Conservation (phyloP, 2,329 filamentous ascomycete species). For the Alternaria sp. region DNA sequence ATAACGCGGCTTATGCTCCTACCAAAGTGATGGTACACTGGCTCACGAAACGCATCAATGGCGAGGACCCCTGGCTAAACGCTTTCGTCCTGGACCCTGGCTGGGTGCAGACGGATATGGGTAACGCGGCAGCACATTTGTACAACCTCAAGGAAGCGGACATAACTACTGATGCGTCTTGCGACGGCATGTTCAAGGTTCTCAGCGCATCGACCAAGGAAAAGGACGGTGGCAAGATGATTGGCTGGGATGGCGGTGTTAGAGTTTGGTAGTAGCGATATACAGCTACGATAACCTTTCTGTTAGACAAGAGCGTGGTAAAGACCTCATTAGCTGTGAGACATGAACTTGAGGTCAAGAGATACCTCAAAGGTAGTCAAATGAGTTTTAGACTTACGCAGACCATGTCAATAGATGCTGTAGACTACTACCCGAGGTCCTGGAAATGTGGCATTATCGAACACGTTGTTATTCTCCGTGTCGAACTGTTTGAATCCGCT, state of each 20-base stretch:
- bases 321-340: too few relatives aligned
- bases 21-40: neutral
- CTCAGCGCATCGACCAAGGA: neutral
- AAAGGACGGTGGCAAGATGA: neutral
- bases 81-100: neutral
- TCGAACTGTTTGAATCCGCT: neutral
- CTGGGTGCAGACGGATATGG: neutral
- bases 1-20: neutral
- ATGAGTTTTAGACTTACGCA: too few relatives aligned
- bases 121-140: neutral
- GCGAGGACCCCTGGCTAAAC: neutral
- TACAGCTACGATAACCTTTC: too few relatives aligned
- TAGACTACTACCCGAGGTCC: neutral
- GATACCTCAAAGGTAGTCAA: too few relatives aligned
- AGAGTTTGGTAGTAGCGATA: too few relatives aligned
- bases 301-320: too few relatives aligned
- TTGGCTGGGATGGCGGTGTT: neutral
- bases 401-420: too few relatives aligned
- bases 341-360: too few relatives aligned
- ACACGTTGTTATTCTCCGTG: too few relatives aligned
- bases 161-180: neutral
- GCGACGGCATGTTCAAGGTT: neutral
- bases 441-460: neutral
- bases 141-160: neutral
- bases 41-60: neutral